Evolutionary conservation across 768 basidiomycete species (phyloP), one percentile per base, ranked within the genome.

Genomic region (Kwoniella pini): DNA sequence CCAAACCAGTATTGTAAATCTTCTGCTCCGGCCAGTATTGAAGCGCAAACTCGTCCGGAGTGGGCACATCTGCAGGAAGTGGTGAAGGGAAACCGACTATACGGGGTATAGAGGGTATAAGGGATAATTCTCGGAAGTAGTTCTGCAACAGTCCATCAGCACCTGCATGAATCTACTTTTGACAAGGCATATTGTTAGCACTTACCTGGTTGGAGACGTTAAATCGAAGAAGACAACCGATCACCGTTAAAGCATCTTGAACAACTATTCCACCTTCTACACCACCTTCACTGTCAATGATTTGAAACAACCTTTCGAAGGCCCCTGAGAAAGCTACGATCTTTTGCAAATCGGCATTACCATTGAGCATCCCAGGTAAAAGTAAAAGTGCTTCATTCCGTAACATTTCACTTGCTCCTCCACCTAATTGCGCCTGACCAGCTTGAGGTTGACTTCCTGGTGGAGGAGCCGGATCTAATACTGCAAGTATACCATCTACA

Each of bases 1-100:
- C 85, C n/a, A 92, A 79, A 0, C 84, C 82, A 1, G 87, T 85
- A 71, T 96, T 97, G 22, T 84, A 79, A n/a, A 84, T 79, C 78
- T 98, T 99, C 76, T 92, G 89, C 40, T 86, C 84, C 66, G 94
- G 91, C 96, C 96, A 99, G 78, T 92, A 92, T 75, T 99, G 96
- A 44, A 97, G 80, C 0, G 93, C 88, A 78, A 97, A 98, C 64
- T 90, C 88, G 75, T 96, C 74, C 17, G 80, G 79, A 3, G 79
- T 69, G 1, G 71, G 45, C 81, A 83, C 27, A 85, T 82, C 28
- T 87, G 92, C 45, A 85, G 86, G 43, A 88, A 82, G 22, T 88
- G 83, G 26, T 83, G 85, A 63, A 2, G 80, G 80, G 65, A 80
- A 81, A 42, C 80, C 78, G 31, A 81, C 75, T 33, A 81, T 86